Conservation (phyloP, 2,329 filamentous ascomycete species). For the Diplodia scrobiculata region DNA sequence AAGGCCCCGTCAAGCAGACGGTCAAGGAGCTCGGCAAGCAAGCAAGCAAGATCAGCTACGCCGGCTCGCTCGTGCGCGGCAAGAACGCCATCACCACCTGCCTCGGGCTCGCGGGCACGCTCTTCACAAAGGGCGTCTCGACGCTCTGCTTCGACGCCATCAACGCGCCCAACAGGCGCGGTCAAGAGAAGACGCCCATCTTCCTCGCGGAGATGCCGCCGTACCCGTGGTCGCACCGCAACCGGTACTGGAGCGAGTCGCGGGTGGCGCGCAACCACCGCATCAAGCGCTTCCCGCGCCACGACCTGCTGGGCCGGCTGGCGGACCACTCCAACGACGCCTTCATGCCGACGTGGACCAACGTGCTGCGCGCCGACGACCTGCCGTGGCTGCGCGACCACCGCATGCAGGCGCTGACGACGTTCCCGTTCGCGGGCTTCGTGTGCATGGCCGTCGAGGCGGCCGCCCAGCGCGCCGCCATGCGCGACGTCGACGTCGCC, state of each 20-base stretch:
- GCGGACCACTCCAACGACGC: constrained; percentile 33
- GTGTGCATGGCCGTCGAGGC: constrained; percentile 40
- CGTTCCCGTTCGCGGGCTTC: constrained; percentile 41
- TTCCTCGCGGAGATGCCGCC: constrained; percentile 34
- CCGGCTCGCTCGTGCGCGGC: constrained; percentile 15
- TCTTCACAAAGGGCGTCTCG: constrained; percentile 31
- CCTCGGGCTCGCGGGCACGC: constrained; percentile 32
- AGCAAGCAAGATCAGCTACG: constrained; percentile 10
- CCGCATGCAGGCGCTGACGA: constrained; percentile 35
- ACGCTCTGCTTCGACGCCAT: constrained; percentile 35
- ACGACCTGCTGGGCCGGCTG: constrained; percentile 37
- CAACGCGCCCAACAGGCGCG: constrained; percentile 32
- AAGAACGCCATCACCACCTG: constrained; percentile 21
- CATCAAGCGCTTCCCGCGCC: constrained; percentile 24
- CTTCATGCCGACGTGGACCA: constrained; percentile 32
- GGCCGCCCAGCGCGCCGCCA: constrained; percentile 7
- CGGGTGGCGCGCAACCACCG: constrained; percentile 28
- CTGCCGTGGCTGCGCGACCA: constrained; percentile 36
- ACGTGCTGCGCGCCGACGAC: constrained; percentile 34
- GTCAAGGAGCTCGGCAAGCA: constrained; percentile 26
- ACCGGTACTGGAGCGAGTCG: constrained; percentile 32
- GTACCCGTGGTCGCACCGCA: constrained; percentile 38
- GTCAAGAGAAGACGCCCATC: constrained; percentile 13
- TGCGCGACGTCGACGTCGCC: background rate
- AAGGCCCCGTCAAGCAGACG: constrained; percentile 32